Evolutionary conservation across 164 flowering plant genomes (phyloP), one percentile per base, ranked within the genome.

Genomic region (Vitis riparia): DNA sequence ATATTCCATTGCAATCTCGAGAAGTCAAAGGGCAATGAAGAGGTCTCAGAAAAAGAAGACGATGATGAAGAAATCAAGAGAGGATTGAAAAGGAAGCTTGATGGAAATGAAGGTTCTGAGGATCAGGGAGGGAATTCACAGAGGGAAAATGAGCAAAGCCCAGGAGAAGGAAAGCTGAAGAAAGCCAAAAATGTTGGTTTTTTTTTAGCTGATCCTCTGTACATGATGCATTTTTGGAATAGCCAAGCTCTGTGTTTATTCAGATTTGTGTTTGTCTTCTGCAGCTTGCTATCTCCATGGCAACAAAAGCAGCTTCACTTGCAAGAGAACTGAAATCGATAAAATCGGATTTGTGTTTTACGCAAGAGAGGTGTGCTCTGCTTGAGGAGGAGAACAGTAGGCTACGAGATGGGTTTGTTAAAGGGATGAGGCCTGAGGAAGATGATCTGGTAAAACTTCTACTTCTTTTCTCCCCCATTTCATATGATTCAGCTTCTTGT

Each of bases 201-300:
- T 37, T 23, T 5, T 14, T 27, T 48, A 49, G 66, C 37, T 56
- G 7, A 11, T 8, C 69, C 3, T 16, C 37, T 17, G 14, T 23
- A 30, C 0, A 16, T 2, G 16, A 1, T 12, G 19, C 1, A 51
- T 29, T 12, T 9, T 62, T 37, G 44, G 44, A 37, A 37, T 37
- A 37, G 44, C 44, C 1, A 32, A 5, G 14, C 44, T 51, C 30
- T 53, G 55, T 69, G 11, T 5, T 51, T 1, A 15, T 6, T 3
- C 44, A 37, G 19, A 14, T 72, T 59, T 55, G 15, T 52, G 8
- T 12, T 59, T 16, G 50, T 49, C 9, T 68, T 68, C 62, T 57
- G 70, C 84, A 94, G 97, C 85, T 92, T 71, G 99, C 98, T 27
- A 67, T 86, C 51, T 86, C 97, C 19, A 88, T 95, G 98, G 96